phyloP scores from a whole-genome alignment of 2,329 filamentous ascomycete genomes.

The Aspergillus japonicus region DNA sequence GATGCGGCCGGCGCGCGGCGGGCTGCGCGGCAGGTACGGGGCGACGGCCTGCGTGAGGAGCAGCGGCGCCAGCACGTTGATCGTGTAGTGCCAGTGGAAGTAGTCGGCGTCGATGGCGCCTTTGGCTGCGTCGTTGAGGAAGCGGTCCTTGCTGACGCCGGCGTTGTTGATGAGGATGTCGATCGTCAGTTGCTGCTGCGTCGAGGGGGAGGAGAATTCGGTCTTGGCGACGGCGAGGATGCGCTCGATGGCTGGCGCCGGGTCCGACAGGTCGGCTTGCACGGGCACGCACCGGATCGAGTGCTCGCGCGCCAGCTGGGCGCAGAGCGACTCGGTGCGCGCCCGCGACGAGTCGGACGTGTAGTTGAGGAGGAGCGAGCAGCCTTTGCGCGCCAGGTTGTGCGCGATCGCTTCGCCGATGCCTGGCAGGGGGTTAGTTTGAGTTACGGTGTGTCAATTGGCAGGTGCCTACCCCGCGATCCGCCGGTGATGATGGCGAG shows the following conservation, averaged over 20 bases:
- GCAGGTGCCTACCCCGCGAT: conserved; percentile 62
- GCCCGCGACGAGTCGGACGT: conserved; percentile 61
- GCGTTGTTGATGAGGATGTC: conserved; percentile 90
- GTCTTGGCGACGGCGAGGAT: conserved; percentile 60
- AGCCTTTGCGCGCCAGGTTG: conserved; percentile 72
- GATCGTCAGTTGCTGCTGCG: conserved; percentile 56
- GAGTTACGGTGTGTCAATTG: neutral
- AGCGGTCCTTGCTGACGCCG: conserved; percentile 54
- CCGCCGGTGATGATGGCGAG: conserved; percentile 77
- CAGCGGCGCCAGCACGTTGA: conserved; percentile 81
- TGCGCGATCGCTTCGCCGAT: conserved; percentile 70
- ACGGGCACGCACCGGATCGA: conserved; percentile 61
- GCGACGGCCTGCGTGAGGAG: conserved; percentile 72
- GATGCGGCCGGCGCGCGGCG: conserved; percentile 58
- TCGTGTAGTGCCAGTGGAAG: conserved; percentile 69
- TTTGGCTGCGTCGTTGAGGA: conserved; percentile 63
- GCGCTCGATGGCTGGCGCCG: conserved; percentile 56
- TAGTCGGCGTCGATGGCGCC: conserved; percentile 61
- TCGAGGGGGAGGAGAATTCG: conserved; percentile 51
- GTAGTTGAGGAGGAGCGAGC: conserved; percentile 69
- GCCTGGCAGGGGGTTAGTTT: conserved; percentile 49
- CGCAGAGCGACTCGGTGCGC: conserved; percentile 55
- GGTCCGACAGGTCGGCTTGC: conserved; percentile 69
- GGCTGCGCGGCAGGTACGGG: conserved; percentile 66
- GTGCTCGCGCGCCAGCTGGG: conserved; percentile 57